These are phyloP conservation scores for Sarcomyxa edulis DNA, from an alignment of 768 basidiomycete species.

Conservation along the genomic window DNA sequence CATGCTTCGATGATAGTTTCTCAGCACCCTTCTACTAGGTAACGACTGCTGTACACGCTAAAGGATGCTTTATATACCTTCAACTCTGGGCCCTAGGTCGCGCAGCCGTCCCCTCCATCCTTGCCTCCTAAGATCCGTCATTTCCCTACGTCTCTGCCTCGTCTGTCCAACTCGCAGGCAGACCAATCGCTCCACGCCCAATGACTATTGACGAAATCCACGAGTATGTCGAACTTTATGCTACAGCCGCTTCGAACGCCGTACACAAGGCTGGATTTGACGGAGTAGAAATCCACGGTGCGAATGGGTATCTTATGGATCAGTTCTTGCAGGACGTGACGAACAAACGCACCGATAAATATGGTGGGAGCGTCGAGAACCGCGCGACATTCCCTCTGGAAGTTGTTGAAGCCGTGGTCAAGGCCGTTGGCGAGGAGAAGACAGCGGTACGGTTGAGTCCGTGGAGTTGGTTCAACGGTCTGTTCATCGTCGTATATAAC, in stretches of 20 bases:
- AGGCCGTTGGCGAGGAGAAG: slow-evolving; percentile 36
- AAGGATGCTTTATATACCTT: slow-evolving; percentile 27
- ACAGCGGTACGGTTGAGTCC: slow-evolving; percentile 39
- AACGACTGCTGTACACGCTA: slow-evolving; percentile 11
- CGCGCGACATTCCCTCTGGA: slow-evolving; percentile 44
- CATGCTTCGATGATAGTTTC: background rate
- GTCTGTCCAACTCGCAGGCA: slow-evolving; percentile 10
- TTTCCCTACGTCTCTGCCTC: slow-evolving; percentile 23
- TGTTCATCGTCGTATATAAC: background rate
- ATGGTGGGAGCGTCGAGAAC: slow-evolving; percentile 51
- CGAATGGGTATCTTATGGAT: slow-evolving; percentile 34
- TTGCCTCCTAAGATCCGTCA: slow-evolving; percentile 16
- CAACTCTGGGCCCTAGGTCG: slow-evolving; percentile 48
- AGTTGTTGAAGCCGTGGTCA: slow-evolving; percentile 36
- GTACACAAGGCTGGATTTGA: slow-evolving; percentile 47
- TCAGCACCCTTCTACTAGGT: background rate
- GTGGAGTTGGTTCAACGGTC: slow-evolving; percentile 30
- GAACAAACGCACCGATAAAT: slow-evolving; percentile 49
- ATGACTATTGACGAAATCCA: slow-evolving; percentile 33
- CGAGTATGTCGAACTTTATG: slow-evolving; percentile 36
- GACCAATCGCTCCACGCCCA: slow-evolving; percentile 19
- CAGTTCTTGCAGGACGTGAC: slow-evolving; percentile 40
- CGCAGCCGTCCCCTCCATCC: slow-evolving; percentile 13
- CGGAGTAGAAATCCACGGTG: slow-evolving; percentile 29
- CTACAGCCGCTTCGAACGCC: slow-evolving; percentile 38